Evolutionary conservation across 495 filamentous ascomycete genomes (phyloP), one percentile per base, ranked within the genome.

Genomic region (Hypoxylon cercidicola): DNA sequence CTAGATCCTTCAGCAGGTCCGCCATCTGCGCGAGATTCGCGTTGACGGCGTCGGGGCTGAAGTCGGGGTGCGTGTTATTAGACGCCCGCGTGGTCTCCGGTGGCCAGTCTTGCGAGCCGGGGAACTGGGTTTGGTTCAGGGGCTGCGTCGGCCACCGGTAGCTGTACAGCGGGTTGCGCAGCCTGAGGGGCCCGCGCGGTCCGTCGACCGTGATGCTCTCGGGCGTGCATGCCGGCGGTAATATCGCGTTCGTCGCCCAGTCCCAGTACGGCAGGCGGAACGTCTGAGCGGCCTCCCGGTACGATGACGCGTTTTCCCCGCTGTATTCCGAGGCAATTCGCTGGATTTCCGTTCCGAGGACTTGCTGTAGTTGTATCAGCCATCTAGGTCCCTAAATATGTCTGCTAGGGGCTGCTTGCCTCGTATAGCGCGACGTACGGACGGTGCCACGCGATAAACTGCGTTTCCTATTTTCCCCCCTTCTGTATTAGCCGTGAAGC

Each of bases 251-350:
- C 4, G 64, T 28, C 2, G 72, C 76, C 77, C 79, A 80, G 66
- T 79, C 78, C 76, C 79, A 81, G 67, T 72, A 80, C 2, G 78
- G 78, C 18, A 75, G 68, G 7, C 78, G 70, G 12, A 79, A 64
- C 3, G 62, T 70, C 23, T 72, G 57, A 0, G 75, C 77, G 1
- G 79, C 77, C 0, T 69, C 66, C 11, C 57, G 58, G 64, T 80
- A 79, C 6, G 60, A 40, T 12, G 70, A 60, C 6, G 57, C 54
- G 23, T 72, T 47, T 4, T 54, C 57, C 6, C 56, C 16, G 7
- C 55, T 60, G 57, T 78, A 79, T 43, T 68, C 50, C 4, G 53
- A 48, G 7, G 78, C 77, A 30, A 79, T 69, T 19, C 52, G 53
- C 48, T 74, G 70, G 54, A 76, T 67, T n/a, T 75, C 69, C 3